Evolutionary conservation across 164 flowering plant species (phyloP), one percentile per base, ranked within the genome.

Genomic region (Chloranthus sessilifolius): DNA sequence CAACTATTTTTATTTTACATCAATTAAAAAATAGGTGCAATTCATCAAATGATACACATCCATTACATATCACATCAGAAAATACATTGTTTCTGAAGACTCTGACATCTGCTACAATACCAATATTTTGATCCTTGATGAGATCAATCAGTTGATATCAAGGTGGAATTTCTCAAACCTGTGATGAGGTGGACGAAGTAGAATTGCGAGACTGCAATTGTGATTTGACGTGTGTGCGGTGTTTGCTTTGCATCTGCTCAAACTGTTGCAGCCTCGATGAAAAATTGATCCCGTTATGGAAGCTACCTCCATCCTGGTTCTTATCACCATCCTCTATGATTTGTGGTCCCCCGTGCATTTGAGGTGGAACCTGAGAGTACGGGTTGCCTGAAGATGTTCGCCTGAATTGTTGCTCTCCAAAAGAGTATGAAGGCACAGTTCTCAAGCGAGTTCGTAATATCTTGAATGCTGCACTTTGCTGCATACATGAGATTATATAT

Each of bases 401-500:
- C 53, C 23, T 20, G 36, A 49, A 14, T 49, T 72, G 82, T 44
- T 78, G 83, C 28, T 72, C 71, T 49, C 43, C 74, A 58, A 84
- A 73, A 35, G 83, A 73, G 65, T 69, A 74, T 16, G 91, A 53
- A 46, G 97, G 95, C 16, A 89, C 86, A 28, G 91, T 78, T 67
- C 71, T 86, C 50, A 89, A 59, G 35, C 95, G 80, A 48, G 90
- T 89, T 41, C 79, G 62, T 30, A 86, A 61, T 49, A 79, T 79
- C 74, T 80, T 86, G 64, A 90, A 90, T 34, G 95, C 97, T 3
- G 77, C 76, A 71, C 95, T 90, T 90, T 84, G 97, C 97, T 89
- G 86, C 74, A 76, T 17, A 31, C 38, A 49, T 8, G 3, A 7
- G 33, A 17, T 16, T 5, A 49, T 15, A 38, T 17, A 21, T 38